Conservation (phyloP, 352 stramenopile species). For the Phytophthora uliginosa region DNA sequence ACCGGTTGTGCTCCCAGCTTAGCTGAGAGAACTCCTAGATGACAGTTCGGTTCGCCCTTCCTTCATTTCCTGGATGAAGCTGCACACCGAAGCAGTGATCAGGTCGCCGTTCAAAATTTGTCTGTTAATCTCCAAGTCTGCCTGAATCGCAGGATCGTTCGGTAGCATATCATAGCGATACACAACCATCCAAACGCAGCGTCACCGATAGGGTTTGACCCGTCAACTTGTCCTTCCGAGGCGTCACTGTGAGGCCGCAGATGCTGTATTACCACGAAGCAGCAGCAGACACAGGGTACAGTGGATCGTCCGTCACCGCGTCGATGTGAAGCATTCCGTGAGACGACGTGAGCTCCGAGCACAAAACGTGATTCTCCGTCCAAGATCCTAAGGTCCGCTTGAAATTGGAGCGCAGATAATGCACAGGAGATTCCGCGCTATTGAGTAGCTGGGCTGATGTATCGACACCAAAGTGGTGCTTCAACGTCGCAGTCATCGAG, state of each 20-base stretch:
- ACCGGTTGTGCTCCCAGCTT: too few relatives aligned
- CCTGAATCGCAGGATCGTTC: background rate
- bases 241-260: background rate
- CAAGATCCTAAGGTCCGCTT: background rate
- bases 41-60: too few relatives aligned
- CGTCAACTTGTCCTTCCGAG: background rate
- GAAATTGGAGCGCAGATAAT: background rate
- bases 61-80: background rate
- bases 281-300: background rate
- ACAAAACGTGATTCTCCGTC: background rate
- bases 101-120: background rate
- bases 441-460: background rate
- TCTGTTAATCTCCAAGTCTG: background rate
- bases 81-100: background rate
- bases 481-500: background rate
- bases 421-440: background rate
- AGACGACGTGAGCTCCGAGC: background rate
- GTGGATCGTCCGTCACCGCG: background rate
- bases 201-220: background rate
- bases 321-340: slow-evolving; percentile 1
- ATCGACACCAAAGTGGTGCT: background rate
- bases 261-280: background rate
- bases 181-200: background rate
- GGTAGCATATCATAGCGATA: background rate
- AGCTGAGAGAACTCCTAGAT: too few relatives aligned